Percentiles rank a stretch among this genome's conserved stretches.
Conservation (phyloP, 2,329 filamentous ascomycete species). For the Colletotrichum brevisporum region DNA sequence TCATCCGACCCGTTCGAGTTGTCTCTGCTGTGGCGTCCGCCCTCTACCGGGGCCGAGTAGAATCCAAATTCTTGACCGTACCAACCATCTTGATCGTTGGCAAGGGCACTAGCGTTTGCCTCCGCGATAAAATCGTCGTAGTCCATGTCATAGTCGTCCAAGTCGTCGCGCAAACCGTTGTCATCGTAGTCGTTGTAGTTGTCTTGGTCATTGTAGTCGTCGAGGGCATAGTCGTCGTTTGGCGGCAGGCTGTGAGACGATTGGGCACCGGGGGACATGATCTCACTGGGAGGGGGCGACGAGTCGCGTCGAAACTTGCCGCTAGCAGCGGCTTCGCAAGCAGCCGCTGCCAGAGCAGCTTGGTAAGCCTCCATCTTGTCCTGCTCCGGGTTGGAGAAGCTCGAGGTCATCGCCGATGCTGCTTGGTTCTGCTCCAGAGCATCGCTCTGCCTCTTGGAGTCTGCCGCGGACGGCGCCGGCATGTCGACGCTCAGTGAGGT, state of each 20-base stretch:
- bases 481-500: slow-evolving; percentile 61
- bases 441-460: slow-evolving; percentile 35
- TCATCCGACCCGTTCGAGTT: slow-evolving; percentile 52
- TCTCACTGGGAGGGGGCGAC: slow-evolving; percentile 55
- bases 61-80: slow-evolving; percentile 98
- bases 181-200: slow-evolving; percentile 64
- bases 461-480: slow-evolving; percentile 22
- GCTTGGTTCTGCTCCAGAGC: slow-evolving; percentile 36
- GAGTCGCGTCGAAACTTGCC: slow-evolving; percentile 80
- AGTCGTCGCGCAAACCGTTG: slow-evolving; percentile 60
- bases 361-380: slow-evolving; percentile 77
- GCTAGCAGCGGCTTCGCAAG: slow-evolving; percentile 80
- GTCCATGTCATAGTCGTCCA: slow-evolving; percentile 77
- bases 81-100: slow-evolving; percentile 92
- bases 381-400: slow-evolving; percentile 40
- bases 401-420: slow-evolving; percentile 40
- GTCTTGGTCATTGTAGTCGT: slow-evolving; percentile 58
- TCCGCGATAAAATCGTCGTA: slow-evolving; percentile 95
- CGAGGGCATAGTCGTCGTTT: slow-evolving; percentile 40
- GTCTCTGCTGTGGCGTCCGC: slow-evolving; percentile 58
- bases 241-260: slow-evolving; percentile 42
- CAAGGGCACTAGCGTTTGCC: slow-evolving; percentile 93
- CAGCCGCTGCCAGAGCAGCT: slow-evolving; percentile 85
- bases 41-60: slow-evolving; percentile 75
- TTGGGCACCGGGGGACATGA: slow-evolving; percentile 43